These are phyloP conservation scores for Globisporangium spinosum DNA, from an alignment of 352 stramenopile genomes.

Conservation along the genomic window DNA sequence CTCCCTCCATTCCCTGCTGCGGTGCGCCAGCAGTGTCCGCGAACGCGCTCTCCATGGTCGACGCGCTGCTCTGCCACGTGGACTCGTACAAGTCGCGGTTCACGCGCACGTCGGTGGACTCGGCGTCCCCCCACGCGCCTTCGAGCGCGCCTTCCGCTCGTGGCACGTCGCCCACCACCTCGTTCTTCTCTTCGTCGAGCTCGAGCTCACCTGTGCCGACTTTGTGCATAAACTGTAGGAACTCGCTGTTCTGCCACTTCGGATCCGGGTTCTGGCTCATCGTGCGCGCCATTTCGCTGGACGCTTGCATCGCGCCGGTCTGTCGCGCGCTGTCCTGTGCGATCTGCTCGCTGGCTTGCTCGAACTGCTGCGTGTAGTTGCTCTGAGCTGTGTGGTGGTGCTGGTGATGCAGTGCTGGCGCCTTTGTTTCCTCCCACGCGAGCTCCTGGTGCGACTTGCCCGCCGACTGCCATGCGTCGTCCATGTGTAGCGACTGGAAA, in stretches of 20 bases:
- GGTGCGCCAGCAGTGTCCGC: constrained; percentile 16
- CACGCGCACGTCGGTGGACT: constrained; percentile 32
- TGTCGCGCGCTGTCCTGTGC: constrained; percentile 27
- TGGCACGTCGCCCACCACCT: constrained; percentile 36
- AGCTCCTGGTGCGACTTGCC: constrained; percentile 60
- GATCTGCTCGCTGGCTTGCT: constrained; percentile 22
- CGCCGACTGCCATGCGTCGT: constrained; percentile 58
- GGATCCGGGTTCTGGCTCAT: constrained; percentile 78
- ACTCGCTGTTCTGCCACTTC: constrained; percentile 86
- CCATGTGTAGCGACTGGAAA: constrained; percentile 54
- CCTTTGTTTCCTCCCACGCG: constrained; percentile 60
- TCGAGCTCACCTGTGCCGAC: constrained; percentile 67
- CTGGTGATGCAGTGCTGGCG: constrained; percentile 26
- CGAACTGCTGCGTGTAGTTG: constrained; percentile 28
- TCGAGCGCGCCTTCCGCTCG: constrained; percentile 55
- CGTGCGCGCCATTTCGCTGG: constrained; percentile 63
- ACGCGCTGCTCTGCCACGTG: constrained; percentile 39
- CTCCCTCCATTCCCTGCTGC: constrained; percentile 35
- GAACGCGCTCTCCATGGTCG: constrained; percentile 58
- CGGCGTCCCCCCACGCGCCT: constrained; percentile 52
- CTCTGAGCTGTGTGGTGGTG: constrained; percentile 31
- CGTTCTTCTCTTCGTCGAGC: constrained; percentile 78
- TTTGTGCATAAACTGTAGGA: constrained; percentile 85
- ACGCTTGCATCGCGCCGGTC: constrained; percentile 47
- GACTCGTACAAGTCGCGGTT: constrained; percentile 65